These are phyloP conservation scores for Boechera stricta DNA, from an alignment of 345 rosid genomes.

Conservation along the genomic window DNA sequence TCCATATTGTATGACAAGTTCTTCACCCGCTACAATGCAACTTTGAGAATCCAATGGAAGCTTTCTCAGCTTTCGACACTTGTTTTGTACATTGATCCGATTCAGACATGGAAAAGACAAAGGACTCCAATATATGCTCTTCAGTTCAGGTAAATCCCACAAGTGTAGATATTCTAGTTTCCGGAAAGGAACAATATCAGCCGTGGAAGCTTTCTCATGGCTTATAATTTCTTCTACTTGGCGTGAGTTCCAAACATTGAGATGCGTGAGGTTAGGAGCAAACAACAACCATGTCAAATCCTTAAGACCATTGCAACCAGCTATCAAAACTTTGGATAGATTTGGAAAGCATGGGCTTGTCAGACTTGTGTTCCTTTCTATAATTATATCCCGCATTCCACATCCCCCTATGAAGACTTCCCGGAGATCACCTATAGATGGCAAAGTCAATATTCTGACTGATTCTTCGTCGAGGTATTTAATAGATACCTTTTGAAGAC, in stretches of 20 bases:
- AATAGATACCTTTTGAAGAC: constrained; percentile 18
- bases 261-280: constrained; percentile 34
- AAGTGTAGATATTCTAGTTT: constrained; percentile 12
- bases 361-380: constrained; percentile 18
- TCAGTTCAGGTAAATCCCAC: neutral
- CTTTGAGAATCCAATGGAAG: constrained; percentile 25
- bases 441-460: neutral
- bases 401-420: neutral
- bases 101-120: constrained; percentile 23
- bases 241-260: neutral
- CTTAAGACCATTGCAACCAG: constrained; percentile 5
- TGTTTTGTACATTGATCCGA: constrained; percentile 2
- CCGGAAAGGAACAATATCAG: constrained; percentile 6
- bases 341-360: constrained; percentile 2
- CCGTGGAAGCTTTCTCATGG: neutral
- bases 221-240: constrained; percentile 37
- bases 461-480: neutral
- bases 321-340: neutral
- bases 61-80: constrained; percentile 21
- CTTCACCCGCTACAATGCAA: neutral
- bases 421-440: constrained; percentile 3
- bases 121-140: constrained; percentile 32
- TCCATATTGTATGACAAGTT: neutral
- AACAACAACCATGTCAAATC: constrained; percentile 42
- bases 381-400: neutral